Conservation (phyloP, 345 rosid genomes). For the Clarkia xantiana region DNA sequence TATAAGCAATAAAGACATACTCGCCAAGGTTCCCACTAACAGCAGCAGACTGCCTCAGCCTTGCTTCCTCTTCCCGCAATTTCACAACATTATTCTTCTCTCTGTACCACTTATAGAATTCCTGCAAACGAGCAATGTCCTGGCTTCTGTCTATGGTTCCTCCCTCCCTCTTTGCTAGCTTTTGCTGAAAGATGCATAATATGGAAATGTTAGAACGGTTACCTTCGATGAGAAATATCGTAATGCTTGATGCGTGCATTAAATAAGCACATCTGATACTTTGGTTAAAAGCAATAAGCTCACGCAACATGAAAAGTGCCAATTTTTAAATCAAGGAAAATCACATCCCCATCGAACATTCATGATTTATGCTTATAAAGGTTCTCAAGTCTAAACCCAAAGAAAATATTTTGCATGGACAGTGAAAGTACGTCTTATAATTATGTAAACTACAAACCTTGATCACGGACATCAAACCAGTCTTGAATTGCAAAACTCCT, state of each 20-base stretch:
- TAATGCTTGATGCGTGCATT: too few relatives aligned
- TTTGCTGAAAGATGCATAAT: constrained; percentile 59
- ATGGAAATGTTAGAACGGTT: constrained; percentile 1
- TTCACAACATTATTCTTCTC: constrained; percentile 63
- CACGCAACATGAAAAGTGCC: too few relatives aligned
- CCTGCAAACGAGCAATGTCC: constrained; percentile 66
- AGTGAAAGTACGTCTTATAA: not conserved
- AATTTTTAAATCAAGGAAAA: too few relatives aligned
- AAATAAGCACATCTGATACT: too few relatives aligned
- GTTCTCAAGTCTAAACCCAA: too few relatives aligned
- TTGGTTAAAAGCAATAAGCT: too few relatives aligned
- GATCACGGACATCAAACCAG: constrained; percentile 88
- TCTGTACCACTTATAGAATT: constrained; percentile 73
- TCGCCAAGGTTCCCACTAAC: constrained; percentile 55
- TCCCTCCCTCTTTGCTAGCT: constrained; percentile 80
- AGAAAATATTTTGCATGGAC: not conserved
- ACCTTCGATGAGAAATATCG: not conserved
- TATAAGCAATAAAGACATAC: constrained; percentile 29
- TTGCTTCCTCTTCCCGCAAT: constrained; percentile 67
- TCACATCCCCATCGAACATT: too few relatives aligned
- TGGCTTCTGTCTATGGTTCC: constrained; percentile 83
- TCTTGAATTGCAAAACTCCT: constrained; percentile 95
- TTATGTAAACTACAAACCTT: constrained; percentile 33
- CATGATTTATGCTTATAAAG: too few relatives aligned
- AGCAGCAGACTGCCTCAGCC: constrained; percentile 63